A percentile compares a stretch with the other conserved stretches of the same genome.
Conservation (phyloP, 169 alveolate species). For the Eimeria brunetti region DNA sequence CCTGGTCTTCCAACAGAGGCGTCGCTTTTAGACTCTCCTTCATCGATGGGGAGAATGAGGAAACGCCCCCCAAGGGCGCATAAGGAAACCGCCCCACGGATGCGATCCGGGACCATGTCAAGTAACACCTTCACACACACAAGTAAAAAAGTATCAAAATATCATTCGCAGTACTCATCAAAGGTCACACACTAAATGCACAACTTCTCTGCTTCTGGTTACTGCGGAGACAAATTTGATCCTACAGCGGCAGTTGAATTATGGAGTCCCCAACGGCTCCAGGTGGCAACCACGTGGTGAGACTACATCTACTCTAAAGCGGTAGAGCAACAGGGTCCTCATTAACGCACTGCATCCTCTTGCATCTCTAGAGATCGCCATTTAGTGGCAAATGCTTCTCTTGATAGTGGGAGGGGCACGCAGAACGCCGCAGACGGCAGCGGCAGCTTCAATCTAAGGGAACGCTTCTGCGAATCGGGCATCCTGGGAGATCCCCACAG, state of each 20-base stretch:
- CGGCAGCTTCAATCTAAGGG: slow-evolving; percentile 45
- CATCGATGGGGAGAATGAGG: slow-evolving; percentile 17
- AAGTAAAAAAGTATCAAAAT: neutral
- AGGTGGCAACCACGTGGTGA: neutral
- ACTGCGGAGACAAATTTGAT: neutral
- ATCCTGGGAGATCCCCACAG: slow-evolving; percentile 9
- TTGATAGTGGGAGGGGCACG: slow-evolving; percentile 7
- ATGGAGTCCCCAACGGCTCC: neutral
- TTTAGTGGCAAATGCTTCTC: slow-evolving; percentile 23
- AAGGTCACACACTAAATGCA: neutral
- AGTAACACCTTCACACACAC: slow-evolving; percentile 38
- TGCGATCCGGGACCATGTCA: slow-evolving; percentile 40
- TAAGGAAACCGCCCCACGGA: slow-evolving; percentile 39
- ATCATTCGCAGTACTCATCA: neutral
- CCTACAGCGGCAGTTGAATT: neutral
- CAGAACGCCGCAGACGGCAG: slow-evolving; percentile 65
- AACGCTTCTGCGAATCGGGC: slow-evolving; percentile 38
- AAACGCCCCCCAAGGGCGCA: slow-evolving; percentile 48
- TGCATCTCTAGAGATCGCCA: slow-evolving; percentile 70
- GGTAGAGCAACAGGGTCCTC: neutral
- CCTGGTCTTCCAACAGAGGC: neutral
- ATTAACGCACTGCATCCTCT: slow-evolving; percentile 57
- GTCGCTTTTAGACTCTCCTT: neutral
- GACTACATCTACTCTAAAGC: neutral
- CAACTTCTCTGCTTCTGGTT: neutral